phyloP scores from a whole-genome alignment of 768 basidiomycete species.

The Suillus variegatus region DNA sequence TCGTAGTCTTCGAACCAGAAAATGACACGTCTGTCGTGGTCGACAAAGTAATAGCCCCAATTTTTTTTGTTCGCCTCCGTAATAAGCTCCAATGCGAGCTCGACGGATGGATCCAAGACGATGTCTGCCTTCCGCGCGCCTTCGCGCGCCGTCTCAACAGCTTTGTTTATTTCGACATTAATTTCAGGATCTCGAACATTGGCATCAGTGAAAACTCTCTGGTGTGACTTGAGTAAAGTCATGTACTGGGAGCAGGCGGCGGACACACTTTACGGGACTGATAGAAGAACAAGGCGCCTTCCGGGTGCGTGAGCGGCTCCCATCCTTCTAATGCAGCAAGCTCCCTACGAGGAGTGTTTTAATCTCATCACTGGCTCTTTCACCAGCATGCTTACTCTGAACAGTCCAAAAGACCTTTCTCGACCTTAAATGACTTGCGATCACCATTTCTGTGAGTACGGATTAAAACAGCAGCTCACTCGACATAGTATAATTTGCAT shows the following conservation, averaged over 20 bases:
- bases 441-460: not conserved
- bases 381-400: not conserved
- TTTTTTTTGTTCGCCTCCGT: not conserved
- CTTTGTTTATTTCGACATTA: not conserved
- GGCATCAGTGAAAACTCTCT: not conserved
- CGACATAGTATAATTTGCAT: not conserved
- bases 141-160: not conserved
- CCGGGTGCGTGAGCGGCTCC: constrained; percentile 40
- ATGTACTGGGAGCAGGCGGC: not conserved
- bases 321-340: not conserved
- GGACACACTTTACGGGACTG: constrained; percentile 39
- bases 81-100: not conserved
- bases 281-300: constrained; percentile 58
- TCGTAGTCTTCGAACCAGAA: constrained; percentile 49
- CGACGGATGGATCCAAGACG: not conserved
- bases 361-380: not conserved
- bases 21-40: constrained; percentile 40
- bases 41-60: constrained; percentile 44
- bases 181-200: not conserved
- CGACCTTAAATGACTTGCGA: not conserved
- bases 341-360: not conserved
- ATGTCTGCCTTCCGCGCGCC: not conserved
- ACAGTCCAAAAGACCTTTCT: not conserved
- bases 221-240: not conserved
- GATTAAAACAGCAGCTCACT: not conserved